phyloP scores from a whole-genome alignment of 2,329 filamentous ascomycete genomes.

The Monilinia vaccinii-corymbosi region DNA sequence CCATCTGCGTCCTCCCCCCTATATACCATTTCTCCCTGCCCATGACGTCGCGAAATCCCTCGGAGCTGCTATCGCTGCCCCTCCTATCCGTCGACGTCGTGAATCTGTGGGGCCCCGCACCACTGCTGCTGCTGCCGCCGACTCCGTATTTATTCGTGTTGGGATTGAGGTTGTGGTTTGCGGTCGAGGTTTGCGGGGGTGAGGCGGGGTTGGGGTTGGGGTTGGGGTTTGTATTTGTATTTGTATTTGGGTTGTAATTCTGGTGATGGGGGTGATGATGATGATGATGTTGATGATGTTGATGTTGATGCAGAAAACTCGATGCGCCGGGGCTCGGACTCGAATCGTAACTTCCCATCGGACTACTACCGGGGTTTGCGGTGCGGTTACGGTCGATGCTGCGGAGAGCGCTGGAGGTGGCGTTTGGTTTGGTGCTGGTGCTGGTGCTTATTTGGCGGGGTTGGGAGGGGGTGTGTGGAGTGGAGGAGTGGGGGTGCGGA shows the following conservation, averaged over 20 bases:
- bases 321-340: neutral
- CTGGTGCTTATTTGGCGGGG: conserved; percentile 6
- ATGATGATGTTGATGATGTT: neutral
- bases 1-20: conserved; percentile 62
- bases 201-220: neutral
- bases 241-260: neutral
- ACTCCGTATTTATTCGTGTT: neutral
- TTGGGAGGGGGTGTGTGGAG: conserved; percentile 7
- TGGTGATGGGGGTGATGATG: neutral
- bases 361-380: conserved; percentile 3
- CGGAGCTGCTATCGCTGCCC: conserved; percentile 66
- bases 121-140: too few relatives aligned
- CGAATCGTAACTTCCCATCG: conserved; percentile 9
- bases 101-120: too few relatives aligned
- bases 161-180: too few relatives aligned
- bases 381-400: neutral
- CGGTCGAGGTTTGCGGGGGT: too few relatives aligned
- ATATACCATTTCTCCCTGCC: conserved; percentile 77
- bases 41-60: conserved; percentile 65
- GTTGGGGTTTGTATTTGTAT: too few relatives aligned
- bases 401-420: conserved; percentile 19
- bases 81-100: conserved; percentile 28
- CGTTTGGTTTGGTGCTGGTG: conserved; percentile 12
- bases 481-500: conserved; percentile 20
- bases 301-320: neutral